These are phyloP conservation scores for Diplosphaera chodatii DNA, from an alignment of 139 green algal genomes.

Conservation along the genomic window DNA sequence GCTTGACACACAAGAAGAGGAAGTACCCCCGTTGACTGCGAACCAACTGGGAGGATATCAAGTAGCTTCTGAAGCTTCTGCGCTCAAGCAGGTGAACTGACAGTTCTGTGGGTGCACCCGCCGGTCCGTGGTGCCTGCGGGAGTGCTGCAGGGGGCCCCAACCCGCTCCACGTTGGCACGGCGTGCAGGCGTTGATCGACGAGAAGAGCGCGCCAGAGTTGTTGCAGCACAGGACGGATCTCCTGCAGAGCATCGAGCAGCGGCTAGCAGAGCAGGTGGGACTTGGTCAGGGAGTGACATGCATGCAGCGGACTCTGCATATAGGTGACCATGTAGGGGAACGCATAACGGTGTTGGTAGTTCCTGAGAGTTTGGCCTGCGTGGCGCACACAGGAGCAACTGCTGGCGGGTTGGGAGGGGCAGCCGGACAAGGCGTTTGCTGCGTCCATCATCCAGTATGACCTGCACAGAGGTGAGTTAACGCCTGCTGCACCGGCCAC, in stretches of 20 bases:
- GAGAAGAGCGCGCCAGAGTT: conserved; percentile 42
- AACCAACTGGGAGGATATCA: neutral
- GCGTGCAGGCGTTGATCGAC: conserved; percentile 26
- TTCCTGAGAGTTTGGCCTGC: too few relatives aligned
- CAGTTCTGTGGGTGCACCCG: too few relatives aligned
- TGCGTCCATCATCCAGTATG: neutral
- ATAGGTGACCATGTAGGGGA: too few relatives aligned
- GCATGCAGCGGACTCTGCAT: neutral
- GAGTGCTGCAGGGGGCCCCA: too few relatives aligned
- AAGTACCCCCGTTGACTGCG: too few relatives aligned
- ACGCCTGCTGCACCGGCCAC: too few relatives aligned
- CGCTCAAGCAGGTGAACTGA: neutral
- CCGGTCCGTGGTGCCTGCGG: neutral
- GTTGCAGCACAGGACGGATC: conserved; percentile 31
- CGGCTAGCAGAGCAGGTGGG: conserved; percentile 27
- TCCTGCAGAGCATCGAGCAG: conserved; percentile 16
- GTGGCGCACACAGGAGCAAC: neutral
- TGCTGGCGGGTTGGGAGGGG: neutral
- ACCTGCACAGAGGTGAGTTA: neutral
- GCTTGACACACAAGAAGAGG: neutral
- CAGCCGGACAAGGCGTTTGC: neutral
- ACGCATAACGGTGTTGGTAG: too few relatives aligned
- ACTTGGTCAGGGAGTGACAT: too few relatives aligned
- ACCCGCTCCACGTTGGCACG: too few relatives aligned
- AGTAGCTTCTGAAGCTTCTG: neutral